Base-by-base conservation (phyloP, 495 filamentous ascomycete genomes). In the Aspergillus sparsus region DNA sequence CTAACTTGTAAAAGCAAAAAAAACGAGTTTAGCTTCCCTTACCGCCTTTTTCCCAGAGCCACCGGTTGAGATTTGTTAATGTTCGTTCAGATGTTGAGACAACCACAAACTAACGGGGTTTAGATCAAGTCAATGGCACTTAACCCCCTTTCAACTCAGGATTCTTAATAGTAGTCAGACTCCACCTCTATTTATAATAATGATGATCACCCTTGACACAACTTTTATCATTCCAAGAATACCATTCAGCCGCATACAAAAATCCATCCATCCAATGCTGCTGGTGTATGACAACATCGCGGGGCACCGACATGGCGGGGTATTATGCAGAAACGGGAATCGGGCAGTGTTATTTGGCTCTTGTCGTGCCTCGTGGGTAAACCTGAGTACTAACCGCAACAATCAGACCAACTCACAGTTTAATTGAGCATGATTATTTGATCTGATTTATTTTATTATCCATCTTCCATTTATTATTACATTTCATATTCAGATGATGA, bases 301-400 rank as follows among this genome's bases (percentile, higher is more conserved):
- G 62, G 62, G 62, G 62, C 55, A 53, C 55, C 46, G 53, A 44
- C 63, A 65, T 66, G 54, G 66, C 61, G 66, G 66, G 63, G 62
- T 60, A 58, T 49, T 49, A 34, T 33, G 47, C 35, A 36, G 53
- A 39, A 31, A 55, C 11, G 18, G n/a, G 36, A 45, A 31, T 45
- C 18, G 16, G 37, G 27, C 21, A 27, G 21, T 27, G 21, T 27
- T 27, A 27, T 27, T 27, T n/a, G n/a, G n/a, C n/a, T n/a, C n/a
- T n/a, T n/a, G n/a, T 27, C 21, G 3, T 27, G 3, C 21, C 21
- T 3, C 21, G 21, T 27, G 21, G 1, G 21, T 27, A 27, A 27
- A 27, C 21, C 3, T 27, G 21, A 27, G 21, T 1, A n/a, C n/a
- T n/a, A 27, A 3, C 21, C 1, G 21, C 3, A 27, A 27, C 21